Base-by-base conservation (phyloP, 2,329 filamentous ascomycete genomes). In the Xylariaceae sp. region DNA sequence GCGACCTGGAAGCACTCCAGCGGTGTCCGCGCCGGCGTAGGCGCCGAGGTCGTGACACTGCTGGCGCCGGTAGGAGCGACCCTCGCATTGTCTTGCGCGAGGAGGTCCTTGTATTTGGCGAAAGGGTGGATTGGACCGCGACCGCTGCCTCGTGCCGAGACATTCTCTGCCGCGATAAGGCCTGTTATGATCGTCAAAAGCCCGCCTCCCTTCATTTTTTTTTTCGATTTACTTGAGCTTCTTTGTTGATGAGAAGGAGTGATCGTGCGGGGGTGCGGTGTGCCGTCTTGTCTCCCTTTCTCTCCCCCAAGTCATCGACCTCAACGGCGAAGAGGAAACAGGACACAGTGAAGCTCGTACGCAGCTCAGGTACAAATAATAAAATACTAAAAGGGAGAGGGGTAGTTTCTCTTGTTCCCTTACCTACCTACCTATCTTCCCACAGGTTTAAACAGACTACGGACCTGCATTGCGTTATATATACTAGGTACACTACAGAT, bases 1-100 rank as follows among this genome's bases (percentile, higher is more conserved):
- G 80, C 74, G 12, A 87, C 76, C 61, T 88, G 75, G 51, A 88
- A 81, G 53, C 80, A 82, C 50, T 83, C 70, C 36, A 84, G 64
- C 32, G 43, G 50, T 19, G 47, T 28, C 13, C 33, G 36, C 8
- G 44, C 36, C 4, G 38, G 23, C 9, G 39, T 41, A n/a, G 47
- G 36, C n/a, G 36, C 41, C 3, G 45, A 13, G 28, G 30, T 44
- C 9, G 32, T 33, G 11, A 24, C 21, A 11, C 7, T 24, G 11
- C 6, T 24, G 21, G 21, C 11, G 6, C 7, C 11, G 11, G 44
- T 36, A 29, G 47, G 32, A 24, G 40, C n/a, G n/a, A n/a, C n/a
- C n/a, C n/a, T 33, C 14, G 26, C 34, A 26, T 44, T 26, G 1
- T 23, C 33, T 6, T 16, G 44, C 19, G 31, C 16, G 8, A 34